Conservation (phyloP, 768 basidiomycete species). For the Lepiota brunneoincarnata region DNA sequence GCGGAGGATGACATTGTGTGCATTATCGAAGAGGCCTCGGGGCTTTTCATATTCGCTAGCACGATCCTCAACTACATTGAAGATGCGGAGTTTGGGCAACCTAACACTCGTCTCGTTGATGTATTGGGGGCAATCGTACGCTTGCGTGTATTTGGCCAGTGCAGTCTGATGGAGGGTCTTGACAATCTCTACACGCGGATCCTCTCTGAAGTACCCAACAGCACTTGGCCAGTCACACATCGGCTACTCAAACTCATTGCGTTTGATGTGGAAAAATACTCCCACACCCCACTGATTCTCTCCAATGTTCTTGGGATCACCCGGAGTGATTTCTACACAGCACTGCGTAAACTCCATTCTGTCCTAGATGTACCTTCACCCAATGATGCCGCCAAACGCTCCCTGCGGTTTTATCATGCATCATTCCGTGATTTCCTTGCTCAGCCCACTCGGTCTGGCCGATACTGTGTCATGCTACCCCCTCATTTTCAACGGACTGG, state of each 20-base stretch:
- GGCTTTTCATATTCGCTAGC: too few relatives aligned
- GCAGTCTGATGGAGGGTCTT: not conserved
- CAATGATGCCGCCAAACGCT: not conserved
- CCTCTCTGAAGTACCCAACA: not conserved
- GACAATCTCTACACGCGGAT: too few relatives aligned
- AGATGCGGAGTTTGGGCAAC: too few relatives aligned
- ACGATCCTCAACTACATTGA: too few relatives aligned
- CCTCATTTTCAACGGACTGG: too few relatives aligned
- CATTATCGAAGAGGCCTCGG: not conserved
- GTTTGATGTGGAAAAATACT: not conserved
- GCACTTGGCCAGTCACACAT: not conserved
- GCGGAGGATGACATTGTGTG: not conserved
- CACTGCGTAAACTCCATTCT: not conserved
- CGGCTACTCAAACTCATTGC: not conserved
- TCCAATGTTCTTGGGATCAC: not conserved
- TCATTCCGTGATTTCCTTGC: not conserved
- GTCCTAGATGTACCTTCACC: not conserved
- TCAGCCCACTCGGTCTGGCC: not conserved
- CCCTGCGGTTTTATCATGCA: not conserved
- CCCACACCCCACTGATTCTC: not conserved
- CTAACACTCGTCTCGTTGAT: too few relatives aligned
- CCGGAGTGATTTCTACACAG: too few relatives aligned
- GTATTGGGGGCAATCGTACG: too few relatives aligned
- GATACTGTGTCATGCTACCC: not conserved
- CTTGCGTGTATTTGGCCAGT: not conserved